phyloP scores from a whole-genome alignment of 306 rosid genomes.

The Trifolium dubium region DNA sequence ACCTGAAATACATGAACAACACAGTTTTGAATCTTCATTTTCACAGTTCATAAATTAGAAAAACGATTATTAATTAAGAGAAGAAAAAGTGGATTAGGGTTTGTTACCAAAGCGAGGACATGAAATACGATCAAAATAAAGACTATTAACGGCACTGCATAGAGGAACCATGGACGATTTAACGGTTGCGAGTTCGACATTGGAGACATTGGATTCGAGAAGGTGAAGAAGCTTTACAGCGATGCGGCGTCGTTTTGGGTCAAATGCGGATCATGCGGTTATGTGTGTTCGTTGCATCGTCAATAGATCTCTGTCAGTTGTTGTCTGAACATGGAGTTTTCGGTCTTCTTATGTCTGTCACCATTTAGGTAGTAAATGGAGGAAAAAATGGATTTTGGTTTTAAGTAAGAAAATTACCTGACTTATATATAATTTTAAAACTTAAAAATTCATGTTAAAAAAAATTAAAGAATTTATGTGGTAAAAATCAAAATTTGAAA shows the following conservation, averaged over 20 bases:
- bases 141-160: constrained; percentile 60
- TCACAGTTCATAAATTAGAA: neutral
- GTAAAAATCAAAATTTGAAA: no score
- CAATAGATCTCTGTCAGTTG: constrained; percentile 2
- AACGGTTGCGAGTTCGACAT: constrained; percentile 65
- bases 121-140: constrained; percentile 76
- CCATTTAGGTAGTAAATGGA: neutral
- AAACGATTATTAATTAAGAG: neutral
- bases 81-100: constrained; percentile 28
- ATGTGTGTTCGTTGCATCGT: neutral
- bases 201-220: neutral
- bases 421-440: no score
- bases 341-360: no score
- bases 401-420: neutral
- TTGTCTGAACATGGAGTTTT: neutral
- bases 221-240: neutral
- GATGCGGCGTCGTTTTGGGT: constrained; percentile 41
- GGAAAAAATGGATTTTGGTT: neutral
- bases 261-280: constrained; percentile 2
- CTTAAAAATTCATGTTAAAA: no score
- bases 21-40: neutral
- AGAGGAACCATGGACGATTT: constrained; percentile 73
- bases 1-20: constrained; percentile 46
- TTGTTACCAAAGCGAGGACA: constrained; percentile 74
- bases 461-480: no score